A percentile compares a stretch with the other conserved stretches of the same genome.
Evolutionary conservation across 305 asterid genomes (phyloP).

Genomic region (Solanum chacoense): DNA sequence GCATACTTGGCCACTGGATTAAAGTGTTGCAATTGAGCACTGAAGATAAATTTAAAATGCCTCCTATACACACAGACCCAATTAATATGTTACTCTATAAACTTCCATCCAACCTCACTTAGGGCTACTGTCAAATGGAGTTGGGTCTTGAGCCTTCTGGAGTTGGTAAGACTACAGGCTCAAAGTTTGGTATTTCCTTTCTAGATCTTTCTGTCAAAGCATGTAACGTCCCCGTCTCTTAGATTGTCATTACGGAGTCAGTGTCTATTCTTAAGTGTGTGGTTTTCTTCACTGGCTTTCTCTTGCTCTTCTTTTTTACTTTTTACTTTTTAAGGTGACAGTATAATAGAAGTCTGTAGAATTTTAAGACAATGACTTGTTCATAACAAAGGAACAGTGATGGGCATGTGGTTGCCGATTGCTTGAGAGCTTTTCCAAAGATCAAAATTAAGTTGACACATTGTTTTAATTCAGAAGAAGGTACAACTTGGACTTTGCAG

Average conservation of each 20-base stretch:
- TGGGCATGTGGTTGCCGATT: background rate
- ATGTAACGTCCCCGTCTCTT: background rate
- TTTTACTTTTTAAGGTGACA: background rate
- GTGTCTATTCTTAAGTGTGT: background rate
- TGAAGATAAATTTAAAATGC: background rate
- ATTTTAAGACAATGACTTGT: background rate
- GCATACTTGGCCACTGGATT: background rate
- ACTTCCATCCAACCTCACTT: background rate
- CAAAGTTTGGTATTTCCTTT: background rate
- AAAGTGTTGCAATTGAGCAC: background rate
- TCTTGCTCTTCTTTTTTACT: background rate
- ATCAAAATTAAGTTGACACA: background rate
- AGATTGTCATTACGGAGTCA: background rate
- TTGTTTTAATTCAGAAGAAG: background rate
- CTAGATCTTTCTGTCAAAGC: background rate
- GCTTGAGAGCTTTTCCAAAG: background rate
- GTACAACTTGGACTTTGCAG: background rate
- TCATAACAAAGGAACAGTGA: background rate
- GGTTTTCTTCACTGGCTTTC: background rate
- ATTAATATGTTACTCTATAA: background rate
- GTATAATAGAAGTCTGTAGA: background rate
- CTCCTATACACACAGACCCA: background rate
- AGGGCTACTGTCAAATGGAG: background rate
- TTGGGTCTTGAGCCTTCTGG: background rate
- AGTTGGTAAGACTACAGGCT: background rate